Base-by-base conservation (phyloP, 2,329 filamentous ascomycete species). In the Periconia digitata region DNA sequence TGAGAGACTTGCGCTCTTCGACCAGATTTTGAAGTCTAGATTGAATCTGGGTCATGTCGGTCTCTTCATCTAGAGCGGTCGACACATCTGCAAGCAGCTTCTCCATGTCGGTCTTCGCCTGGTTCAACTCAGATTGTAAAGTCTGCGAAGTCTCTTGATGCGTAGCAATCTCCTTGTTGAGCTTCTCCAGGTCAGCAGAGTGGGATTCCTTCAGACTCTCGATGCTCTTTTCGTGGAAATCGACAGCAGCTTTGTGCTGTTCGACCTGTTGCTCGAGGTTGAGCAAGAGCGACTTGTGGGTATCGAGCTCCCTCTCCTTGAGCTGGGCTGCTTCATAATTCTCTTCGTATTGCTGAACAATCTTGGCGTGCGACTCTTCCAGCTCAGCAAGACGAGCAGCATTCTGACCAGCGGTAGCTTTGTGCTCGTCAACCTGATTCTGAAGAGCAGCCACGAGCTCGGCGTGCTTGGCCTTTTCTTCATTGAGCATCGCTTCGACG, bases 391-490 rank as follows among this genome's bases (percentile, higher is more conserved):
- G 85, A 60, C 85, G 89, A 34, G 80, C 67, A 12, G 84, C 77
- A 60, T 92, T 89, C 56, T 76, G 79, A 54, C 81, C 80, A 59
- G 95, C 86, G 32, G 88, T 82, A 3, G 80, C 75, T 73, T 89
- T 92, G 73, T 95, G 91, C 64, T 90, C 85, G 43, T 92, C 85
- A 44, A 96, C 86, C 66, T 95, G 86, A 50, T 74, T 79, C 53
- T 88, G 87, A 36, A 96, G 73, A 18, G 74, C 65, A 45, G 79
- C 76, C 10, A 84, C 72, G 18, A 79, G 77, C 32, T 80, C 76
- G 50, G 84, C 76, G 20, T 77, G 74, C 55, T 72, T 71, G 4
- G 58, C 34, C 15, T 69, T 68, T 62, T 77, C 74, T 45, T 72
- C 61, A 37, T 75, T 70, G 7, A 76, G 58, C 39, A 60, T 59